Conservation (phyloP, 805 yeast genomes). For the Starmerella tilneyi region DNA sequence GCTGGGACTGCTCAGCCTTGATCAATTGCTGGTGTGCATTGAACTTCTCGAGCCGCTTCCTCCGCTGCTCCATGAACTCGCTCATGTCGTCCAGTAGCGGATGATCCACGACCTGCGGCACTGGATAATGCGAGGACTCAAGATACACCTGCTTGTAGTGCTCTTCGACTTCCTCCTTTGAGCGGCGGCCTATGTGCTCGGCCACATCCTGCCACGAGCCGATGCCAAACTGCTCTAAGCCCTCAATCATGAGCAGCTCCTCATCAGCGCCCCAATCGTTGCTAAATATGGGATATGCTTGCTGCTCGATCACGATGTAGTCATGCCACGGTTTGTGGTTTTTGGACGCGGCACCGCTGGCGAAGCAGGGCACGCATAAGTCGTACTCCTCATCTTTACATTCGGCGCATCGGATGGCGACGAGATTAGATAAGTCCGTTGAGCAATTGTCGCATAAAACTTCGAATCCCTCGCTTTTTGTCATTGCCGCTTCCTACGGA, state of each 20-base stretch:
- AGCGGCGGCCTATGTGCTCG: constrained; percentile 86
- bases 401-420: constrained; percentile 81
- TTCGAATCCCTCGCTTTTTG: constrained; percentile 23
- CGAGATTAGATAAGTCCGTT: constrained; percentile 88
- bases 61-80: constrained; percentile 58
- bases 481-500: constrained; percentile 15
- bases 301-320: constrained; percentile 84
- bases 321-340: constrained; percentile 92
- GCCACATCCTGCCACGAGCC: constrained; percentile 99
- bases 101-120: constrained; percentile 72
- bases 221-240: constrained; percentile 79
- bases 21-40: constrained; percentile 47
- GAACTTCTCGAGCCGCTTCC: constrained; percentile 60
- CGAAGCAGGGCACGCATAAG: constrained; percentile 95
- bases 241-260: constrained; percentile 77
- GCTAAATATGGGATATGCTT: constrained; percentile 83
- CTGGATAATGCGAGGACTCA: constrained; percentile 63
- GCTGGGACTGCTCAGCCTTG: constrained; percentile 49
- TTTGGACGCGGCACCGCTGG: constrained; percentile 68
- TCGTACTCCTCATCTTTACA: constrained; percentile 73
- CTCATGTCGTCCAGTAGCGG: constrained; percentile 54
- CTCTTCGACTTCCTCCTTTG: constrained; percentile 79
- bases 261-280: constrained; percentile 98
- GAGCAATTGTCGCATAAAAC: constrained; percentile 80
- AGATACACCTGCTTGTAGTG: constrained; percentile 72